Conservation (phyloP, 2,329 filamentous ascomycete genomes). For the Claviceps spartinae region DNA sequence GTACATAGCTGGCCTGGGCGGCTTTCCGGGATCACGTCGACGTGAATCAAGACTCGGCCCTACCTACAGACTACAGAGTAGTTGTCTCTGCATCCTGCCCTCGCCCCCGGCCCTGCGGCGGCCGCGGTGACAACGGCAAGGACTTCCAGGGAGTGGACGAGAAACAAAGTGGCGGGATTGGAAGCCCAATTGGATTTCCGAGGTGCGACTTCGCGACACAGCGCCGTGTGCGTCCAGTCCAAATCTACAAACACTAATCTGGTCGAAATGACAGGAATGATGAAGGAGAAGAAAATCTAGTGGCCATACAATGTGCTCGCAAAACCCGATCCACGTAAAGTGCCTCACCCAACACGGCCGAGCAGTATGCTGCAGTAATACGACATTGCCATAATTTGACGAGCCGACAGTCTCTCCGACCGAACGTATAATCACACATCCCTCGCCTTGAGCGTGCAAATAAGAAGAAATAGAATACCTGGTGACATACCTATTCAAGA, state of each 20-base stretch:
- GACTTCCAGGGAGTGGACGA: slow-evolving; percentile 28
- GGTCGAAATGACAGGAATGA: too few relatives aligned
- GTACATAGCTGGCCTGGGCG: neutral
- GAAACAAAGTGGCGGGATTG: slow-evolving; percentile 37
- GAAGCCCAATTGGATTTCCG: slow-evolving; percentile 42
- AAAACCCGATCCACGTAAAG: slow-evolving; percentile 55
- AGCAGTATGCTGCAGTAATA: slow-evolving; percentile 28
- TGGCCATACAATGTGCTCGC: slow-evolving; percentile 56
- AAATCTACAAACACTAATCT: slow-evolving; percentile 9
- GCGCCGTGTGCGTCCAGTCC: too few relatives aligned
- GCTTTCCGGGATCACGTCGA: too few relatives aligned
- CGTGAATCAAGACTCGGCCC: too few relatives aligned
- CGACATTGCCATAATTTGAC: slow-evolving; percentile 58
- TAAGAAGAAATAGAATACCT: too few relatives aligned
- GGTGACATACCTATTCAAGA: slow-evolving; percentile 20
- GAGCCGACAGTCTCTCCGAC: slow-evolving; percentile 57
- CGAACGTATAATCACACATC: slow-evolving; percentile 31
- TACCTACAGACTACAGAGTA: too few relatives aligned
- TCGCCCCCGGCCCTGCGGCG: neutral
- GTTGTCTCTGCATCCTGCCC: neutral
- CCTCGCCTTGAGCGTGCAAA: too few relatives aligned
- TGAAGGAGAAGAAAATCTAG: slow-evolving; percentile 8
- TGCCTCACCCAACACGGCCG: slow-evolving; percentile 50
- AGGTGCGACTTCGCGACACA: slow-evolving; percentile 23
- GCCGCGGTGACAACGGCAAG: slow-evolving; percentile 16